These are phyloP conservation scores for Phytopythium kandeliae DNA, from an alignment of 352 stramenopile genomes.

Conservation along the genomic window DNA sequence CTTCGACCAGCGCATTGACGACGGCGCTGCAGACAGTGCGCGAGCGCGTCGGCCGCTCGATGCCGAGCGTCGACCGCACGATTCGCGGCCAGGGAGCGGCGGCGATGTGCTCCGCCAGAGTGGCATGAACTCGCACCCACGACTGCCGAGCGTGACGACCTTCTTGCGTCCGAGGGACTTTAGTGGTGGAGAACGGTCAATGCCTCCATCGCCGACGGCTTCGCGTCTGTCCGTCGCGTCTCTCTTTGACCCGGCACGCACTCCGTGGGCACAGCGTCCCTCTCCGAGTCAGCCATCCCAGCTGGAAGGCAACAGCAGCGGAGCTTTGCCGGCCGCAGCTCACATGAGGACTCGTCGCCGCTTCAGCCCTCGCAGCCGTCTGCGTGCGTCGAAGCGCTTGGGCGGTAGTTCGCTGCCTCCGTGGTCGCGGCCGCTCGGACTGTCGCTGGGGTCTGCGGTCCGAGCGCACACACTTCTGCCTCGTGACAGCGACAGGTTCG, in stretches of 20 bases:
- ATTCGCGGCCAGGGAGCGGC: background rate
- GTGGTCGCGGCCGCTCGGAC: background rate
- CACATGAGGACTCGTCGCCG: background rate
- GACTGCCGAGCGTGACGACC: background rate
- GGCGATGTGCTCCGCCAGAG: background rate
- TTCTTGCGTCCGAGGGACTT: conserved; percentile 1
- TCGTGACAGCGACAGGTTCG: background rate
- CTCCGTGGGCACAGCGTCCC: background rate
- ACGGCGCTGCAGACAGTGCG: background rate
- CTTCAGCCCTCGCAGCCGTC: conserved; percentile 2
- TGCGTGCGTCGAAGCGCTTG: conserved; percentile 1
- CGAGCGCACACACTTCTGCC: background rate
- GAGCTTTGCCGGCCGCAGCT: background rate
- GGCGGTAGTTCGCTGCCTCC: background rate
- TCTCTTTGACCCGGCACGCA: background rate
- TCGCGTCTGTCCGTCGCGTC: background rate
- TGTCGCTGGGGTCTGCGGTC: background rate
- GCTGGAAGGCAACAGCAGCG: background rate
- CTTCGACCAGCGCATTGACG: background rate
- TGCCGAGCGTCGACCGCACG: background rate
- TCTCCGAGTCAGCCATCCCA: background rate
- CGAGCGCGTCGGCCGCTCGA: background rate
- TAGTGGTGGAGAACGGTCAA: background rate
- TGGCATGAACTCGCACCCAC: background rate
- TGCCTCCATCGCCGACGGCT: background rate